Percentiles rank a stretch among this genome's conserved stretches.
phyloP scores from a whole-genome alignment of 441 rosid genomes.

The Adansonia grandidieri region DNA sequence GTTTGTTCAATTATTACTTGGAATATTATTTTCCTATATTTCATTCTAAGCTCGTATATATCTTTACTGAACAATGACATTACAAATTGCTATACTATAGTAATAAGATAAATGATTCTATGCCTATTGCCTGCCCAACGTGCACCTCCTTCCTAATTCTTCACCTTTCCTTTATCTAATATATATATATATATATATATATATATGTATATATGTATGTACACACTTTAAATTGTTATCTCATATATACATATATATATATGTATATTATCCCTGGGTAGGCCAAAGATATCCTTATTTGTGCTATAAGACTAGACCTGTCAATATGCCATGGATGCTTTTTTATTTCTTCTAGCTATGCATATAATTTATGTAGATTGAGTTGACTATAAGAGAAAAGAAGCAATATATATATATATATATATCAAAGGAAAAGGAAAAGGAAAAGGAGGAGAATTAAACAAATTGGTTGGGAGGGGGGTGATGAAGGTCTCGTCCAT shows the following conservation, averaged over 20 bases:
- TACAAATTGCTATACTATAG: not conserved
- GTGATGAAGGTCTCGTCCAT: slow-evolving; percentile 12
- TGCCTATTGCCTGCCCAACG: not conserved
- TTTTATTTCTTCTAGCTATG: not conserved
- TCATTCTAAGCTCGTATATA: not conserved
- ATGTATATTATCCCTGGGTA: not conserved
- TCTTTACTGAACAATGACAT: slow-evolving; percentile 3
- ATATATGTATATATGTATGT: not conserved
- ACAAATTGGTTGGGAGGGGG: not conserved
- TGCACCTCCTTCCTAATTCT: not conserved
- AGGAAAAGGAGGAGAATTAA: not conserved
- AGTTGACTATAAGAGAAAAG: not conserved
- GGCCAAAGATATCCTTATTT: not conserved
- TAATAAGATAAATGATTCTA: not conserved
- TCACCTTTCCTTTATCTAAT: not conserved
- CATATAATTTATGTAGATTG: not conserved
- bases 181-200: not conserved
- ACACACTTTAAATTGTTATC: not conserved
- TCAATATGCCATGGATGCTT: not conserved
- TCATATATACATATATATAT: not conserved
- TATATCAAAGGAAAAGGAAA: not conserved
- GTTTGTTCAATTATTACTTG: slow-evolving; percentile 16
- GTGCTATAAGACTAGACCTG: not conserved
- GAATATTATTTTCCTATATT: not conserved
- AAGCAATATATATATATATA: not conserved